Conservation (phyloP, 176 grass and related monocot genomes). For the Urochloa ruziziensis region DNA sequence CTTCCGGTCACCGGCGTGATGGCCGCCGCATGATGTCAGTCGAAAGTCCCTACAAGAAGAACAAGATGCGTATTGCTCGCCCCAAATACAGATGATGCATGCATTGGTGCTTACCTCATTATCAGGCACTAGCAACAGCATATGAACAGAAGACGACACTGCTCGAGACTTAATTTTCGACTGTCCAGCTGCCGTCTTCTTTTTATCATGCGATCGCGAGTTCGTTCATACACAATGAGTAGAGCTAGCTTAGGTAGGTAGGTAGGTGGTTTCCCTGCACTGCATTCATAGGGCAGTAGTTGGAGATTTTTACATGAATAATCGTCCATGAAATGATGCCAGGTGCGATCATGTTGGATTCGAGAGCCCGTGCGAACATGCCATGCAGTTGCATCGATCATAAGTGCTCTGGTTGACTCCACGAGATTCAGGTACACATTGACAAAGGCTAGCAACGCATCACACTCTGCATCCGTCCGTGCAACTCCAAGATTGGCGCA, state of each 20-base stretch:
- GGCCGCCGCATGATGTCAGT: background rate
- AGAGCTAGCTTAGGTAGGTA: background rate
- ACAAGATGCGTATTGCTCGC: no score
- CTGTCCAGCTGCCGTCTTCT: background rate
- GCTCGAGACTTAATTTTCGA: background rate
- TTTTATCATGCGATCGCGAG: background rate
- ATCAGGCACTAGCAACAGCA: constrained; percentile 21
- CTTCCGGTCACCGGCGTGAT: background rate
- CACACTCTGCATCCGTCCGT: background rate
- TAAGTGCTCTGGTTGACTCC: background rate
- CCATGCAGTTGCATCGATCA: background rate
- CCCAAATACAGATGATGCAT: background rate
- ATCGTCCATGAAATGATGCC: constrained; percentile 21
- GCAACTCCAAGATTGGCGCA: background rate
- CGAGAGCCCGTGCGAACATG: background rate
- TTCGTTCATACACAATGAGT: background rate
- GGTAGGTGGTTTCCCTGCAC: background rate
- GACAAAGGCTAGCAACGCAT: background rate
- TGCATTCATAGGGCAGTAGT: background rate
- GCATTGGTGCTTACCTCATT: constrained; percentile 9
- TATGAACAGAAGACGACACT: background rate
- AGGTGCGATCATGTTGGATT: background rate
- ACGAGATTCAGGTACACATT: background rate
- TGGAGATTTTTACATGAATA: background rate
- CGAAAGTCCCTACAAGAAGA: constrained; percentile 18